These are phyloP conservation scores for Venturia pyrina DNA, from an alignment of 2,329 filamentous ascomycete genomes.

Conservation along the genomic window DNA sequence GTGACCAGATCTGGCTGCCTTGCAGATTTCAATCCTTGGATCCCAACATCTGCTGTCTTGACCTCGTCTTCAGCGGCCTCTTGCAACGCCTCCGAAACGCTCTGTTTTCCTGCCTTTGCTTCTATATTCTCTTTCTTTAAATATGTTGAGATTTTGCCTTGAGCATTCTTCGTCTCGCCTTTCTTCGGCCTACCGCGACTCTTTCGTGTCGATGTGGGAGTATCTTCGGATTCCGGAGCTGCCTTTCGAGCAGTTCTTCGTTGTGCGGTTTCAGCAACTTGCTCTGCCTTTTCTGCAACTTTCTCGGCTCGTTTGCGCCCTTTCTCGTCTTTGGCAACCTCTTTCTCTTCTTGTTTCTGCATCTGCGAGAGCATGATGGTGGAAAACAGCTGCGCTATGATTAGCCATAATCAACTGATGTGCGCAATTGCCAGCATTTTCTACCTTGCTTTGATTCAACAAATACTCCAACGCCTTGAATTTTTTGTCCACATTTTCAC, in stretches of 20 bases:
- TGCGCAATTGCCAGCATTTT: not conserved
- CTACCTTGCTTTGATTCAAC: slow-evolving; percentile 40
- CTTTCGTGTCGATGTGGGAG: not conserved
- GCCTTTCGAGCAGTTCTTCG: slow-evolving; percentile 32
- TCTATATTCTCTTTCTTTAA: slow-evolving; percentile 51
- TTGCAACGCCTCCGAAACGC: slow-evolving; percentile 47
- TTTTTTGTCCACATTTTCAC: slow-evolving; percentile 37
- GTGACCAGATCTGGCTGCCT: slow-evolving; percentile 76
- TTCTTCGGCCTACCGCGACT: slow-evolving; percentile 31
- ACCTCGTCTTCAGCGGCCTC: slow-evolving; percentile 49
- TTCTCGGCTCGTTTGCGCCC: slow-evolving; percentile 34
- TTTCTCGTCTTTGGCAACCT: slow-evolving; percentile 35
- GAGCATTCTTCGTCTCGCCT: slow-evolving; percentile 19
- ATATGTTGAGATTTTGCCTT: slow-evolving; percentile 44
- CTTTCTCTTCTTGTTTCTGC: slow-evolving; percentile 40
- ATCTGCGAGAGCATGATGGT: slow-evolving; percentile 44
- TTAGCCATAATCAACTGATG: not conserved
- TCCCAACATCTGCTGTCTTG: slow-evolving; percentile 50
- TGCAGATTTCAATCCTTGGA: slow-evolving; percentile 66
- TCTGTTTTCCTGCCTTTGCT: slow-evolving; percentile 41
- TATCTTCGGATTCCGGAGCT: slow-evolving; percentile 17
- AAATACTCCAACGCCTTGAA: slow-evolving; percentile 43
- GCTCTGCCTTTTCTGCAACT: slow-evolving; percentile 37
- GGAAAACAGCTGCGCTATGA: slow-evolving; percentile 31
- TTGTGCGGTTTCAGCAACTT: slow-evolving; percentile 35